Percentiles rank a stretch among this genome's conserved stretches.
phyloP scores from a whole-genome alignment of 1,284 basidiomycete genomes.

The Cryptococcus sp. region DNA sequence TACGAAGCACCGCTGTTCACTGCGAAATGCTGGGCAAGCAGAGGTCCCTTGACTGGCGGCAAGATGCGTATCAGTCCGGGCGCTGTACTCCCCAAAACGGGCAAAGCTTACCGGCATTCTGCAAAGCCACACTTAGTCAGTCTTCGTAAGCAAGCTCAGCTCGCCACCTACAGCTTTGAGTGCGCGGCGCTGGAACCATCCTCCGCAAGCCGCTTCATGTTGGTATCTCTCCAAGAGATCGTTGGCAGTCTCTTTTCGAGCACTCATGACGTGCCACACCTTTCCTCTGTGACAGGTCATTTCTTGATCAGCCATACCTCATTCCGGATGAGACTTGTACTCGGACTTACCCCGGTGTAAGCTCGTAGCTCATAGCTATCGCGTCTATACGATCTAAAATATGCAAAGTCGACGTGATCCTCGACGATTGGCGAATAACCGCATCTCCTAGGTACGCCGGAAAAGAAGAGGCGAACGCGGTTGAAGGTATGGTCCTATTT shows the following conservation, averaged over 20 bases:
- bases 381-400: not conserved
- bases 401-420: constrained; percentile 10
- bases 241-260: constrained; percentile 18
- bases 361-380: constrained; percentile 15
- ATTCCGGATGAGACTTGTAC: not conserved
- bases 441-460: constrained; percentile 22
- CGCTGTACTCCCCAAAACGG: not conserved
- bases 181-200: constrained; percentile 41
- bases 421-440: constrained; percentile 3
- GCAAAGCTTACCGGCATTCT: constrained; percentile 8
- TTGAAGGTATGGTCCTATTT: not conserved
- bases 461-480: not conserved
- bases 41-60: constrained; percentile 21
- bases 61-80: not conserved
- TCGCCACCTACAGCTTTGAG: constrained; percentile 25
- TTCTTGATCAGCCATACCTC: not conserved
- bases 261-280: constrained; percentile 37
- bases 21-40: constrained; percentile 48
- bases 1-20: constrained; percentile 48
- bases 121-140: not conserved
- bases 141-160: not conserved
- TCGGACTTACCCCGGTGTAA: constrained; percentile 17
- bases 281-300: constrained; percentile 16
- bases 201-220: constrained; percentile 25
- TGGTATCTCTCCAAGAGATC: constrained; percentile 39